Evolutionary conservation across 306 rosid genomes (phyloP), one percentile per base, ranked within the genome.

Genomic region (Hippophae gyantsensis): DNA sequence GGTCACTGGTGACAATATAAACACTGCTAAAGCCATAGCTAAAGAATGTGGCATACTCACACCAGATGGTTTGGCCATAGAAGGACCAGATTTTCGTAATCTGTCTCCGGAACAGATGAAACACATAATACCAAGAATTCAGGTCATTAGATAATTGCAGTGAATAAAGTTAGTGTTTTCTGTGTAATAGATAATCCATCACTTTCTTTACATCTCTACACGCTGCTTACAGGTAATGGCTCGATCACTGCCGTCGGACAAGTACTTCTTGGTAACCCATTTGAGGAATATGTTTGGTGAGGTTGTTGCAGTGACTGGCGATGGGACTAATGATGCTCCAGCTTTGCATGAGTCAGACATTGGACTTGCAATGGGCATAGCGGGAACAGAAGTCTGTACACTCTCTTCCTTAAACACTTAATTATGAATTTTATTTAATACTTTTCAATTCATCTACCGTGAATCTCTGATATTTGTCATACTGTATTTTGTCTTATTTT

Each of bases 361-460:
- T 59, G 99, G 99, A 73, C 95, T 92, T 70, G 90, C 99, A 51
- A 92, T 92, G 99, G 99, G 99, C 64, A 88, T 92, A 73, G 96
- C 95, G 26, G 99, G 99, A 70, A 88, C 96, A 1, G 95, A 92
- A 95, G 99, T 87, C 13, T 50, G 75, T 72, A 38, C 67, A 73
- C 71, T 48, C 55, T 56, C 57, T 25, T 14, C 60, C 7, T 54
- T 26, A 23, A 10, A 42, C 9, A 3, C 9, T 25, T 1, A 3
- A 4, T 67, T 8, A 8, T 62, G 25, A 65, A 12, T 54, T 57
- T 48, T 32, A 5, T 10, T 10, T 9, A 27, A 7, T 10, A 18
- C 38, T 2, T 32, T 32, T 32, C 38, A 32, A 32, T 32, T 4
- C 38, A 2, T 32, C 38, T 4, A 32, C 38, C 2, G 38, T 32